Evolutionary conservation across 352 stramenopile genomes (phyloP), one percentile per base, ranked within the genome.

Genomic region (Phytophthora chlamydospora): DNA sequence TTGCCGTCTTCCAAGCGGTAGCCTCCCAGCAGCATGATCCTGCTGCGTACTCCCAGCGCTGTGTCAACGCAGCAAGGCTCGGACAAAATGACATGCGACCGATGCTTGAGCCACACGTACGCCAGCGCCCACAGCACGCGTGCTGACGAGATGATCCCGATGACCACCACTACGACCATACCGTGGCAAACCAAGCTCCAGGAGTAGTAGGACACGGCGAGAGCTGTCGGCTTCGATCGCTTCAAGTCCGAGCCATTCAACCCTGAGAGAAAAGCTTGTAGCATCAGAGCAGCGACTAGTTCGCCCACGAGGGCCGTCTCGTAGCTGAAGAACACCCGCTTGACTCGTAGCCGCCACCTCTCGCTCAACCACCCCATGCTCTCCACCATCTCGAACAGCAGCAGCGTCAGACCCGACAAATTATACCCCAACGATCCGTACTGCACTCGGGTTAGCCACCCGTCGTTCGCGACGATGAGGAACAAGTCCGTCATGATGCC

Each of bases 301-400:
- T 63, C 58, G 0, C 58, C 64, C 12, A 65, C 27, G 4, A 68
- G 32, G 6, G 46, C 19, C 0, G 51, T 51, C 21, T 72, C 64
- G 21, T 64, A 49, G 44, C 34, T 67, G 32, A 69, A 59, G n/a
- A 70, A 19, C 2, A 63, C 7, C 1, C 62, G 54, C 27, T 66
- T 74, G 4, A 66, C 16, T 12, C 32, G 39, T 1, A 56, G 8
- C 11, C 45, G 29, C 44, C 41, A 55, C 14, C 50, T 49, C 24
- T 61, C 58, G 9, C 11, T 41, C 12, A 67, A 21, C 9, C 31
- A 52, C 4, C 42, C 54, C 11, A 17, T 62, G 10, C 21, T 62
- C 40, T 74, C 66, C 21, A 74, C 4, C 27, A 74, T 59, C 34
- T 74, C 66, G 42, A 74, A 74, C 32, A 74, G 33, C 8, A 61